phyloP scores from a whole-genome alignment of 306 rosid species.

The barrel medic (Medicago truncatula) region DNA sequence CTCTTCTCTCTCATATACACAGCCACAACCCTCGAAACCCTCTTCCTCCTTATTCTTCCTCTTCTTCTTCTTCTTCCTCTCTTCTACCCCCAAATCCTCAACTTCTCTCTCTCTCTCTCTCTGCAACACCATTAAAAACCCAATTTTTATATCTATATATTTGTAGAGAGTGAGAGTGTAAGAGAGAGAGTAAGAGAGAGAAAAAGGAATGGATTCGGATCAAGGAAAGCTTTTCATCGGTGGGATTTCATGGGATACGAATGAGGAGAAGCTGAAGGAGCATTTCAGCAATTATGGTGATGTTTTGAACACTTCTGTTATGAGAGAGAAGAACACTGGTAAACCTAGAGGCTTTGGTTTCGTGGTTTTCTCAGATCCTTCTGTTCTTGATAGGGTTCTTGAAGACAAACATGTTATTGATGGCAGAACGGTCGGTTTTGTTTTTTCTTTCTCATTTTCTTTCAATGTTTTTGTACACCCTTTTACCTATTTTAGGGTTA shows the following conservation, averaged over 20 bases:
- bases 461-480: neutral
- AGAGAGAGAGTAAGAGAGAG: conserved; percentile 2
- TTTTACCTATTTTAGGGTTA: neutral
- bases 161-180: conserved; percentile 2
- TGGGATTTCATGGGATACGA: conserved; percentile 96
- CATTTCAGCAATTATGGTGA: conserved; percentile 84
- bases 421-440: conserved; percentile 75
- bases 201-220: conserved; percentile 82
- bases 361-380: conserved; percentile 89
- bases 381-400: conserved; percentile 86
- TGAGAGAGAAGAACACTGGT: conserved; percentile 85
- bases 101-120: conserved; percentile 8
- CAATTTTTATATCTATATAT: neutral
- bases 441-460: neutral
- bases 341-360: conserved; percentile 92
- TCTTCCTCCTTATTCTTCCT: neutral
- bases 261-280: conserved; percentile 87
- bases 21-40: conserved; percentile 39
- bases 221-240: conserved; percentile 96
- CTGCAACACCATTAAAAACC: conserved; percentile 7
- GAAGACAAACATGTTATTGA: conserved; percentile 87
- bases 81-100: conserved; percentile 15
- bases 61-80: neutral
- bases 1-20: neutral
- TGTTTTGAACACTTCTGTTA: conserved; percentile 78